Percentiles rank a stretch among this genome's conserved stretches.
Conservation (phyloP, 139 green algal species). For the Chara braunii region DNA sequence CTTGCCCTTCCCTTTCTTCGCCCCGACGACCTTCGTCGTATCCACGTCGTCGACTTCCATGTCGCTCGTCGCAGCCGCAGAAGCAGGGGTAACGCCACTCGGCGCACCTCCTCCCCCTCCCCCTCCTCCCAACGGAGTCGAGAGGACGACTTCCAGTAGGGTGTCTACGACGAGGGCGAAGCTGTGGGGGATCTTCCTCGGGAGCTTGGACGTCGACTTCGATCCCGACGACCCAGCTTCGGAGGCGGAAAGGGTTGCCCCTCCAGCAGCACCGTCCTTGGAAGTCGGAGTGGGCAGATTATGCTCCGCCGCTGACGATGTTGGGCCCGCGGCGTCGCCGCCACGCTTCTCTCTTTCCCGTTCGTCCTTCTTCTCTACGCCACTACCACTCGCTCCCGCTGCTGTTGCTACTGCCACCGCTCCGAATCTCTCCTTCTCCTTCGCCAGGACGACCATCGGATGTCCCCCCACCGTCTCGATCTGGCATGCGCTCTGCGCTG, state of each 20-base stretch:
- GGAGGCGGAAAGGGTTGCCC: too few species aligned
- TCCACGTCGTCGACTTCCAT: slow-evolving; percentile 31
- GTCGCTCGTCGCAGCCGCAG: too few species aligned
- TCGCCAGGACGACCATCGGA: slow-evolving; percentile 31
- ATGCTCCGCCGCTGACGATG: too few species aligned
- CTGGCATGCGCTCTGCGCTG: slow-evolving; percentile 52
- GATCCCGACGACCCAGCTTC: not conserved
- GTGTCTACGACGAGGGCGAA: slow-evolving; percentile 64
- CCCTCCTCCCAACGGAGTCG: too few species aligned
- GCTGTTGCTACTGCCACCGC: not conserved
- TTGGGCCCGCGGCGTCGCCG: too few species aligned
- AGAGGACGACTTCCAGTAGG: slow-evolving; percentile 68
- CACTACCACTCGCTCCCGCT: not conserved
- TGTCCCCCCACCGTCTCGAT: slow-evolving; percentile 13
- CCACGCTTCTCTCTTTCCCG: not conserved
- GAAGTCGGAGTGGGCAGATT: too few species aligned
- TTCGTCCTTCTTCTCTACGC: not conserved
- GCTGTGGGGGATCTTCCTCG: slow-evolving; percentile 17
- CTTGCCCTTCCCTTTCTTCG: slow-evolving; percentile 5
- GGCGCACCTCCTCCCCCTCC: too few species aligned
- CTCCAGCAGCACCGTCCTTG: too few species aligned
- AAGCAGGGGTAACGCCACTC: too few species aligned
- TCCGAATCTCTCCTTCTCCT: slow-evolving; percentile 32
- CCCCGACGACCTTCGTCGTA: not conserved
- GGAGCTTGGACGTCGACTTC: not conserved